Evolutionary conservation across 2,329 filamentous ascomycete species (phyloP), one percentile per base, ranked within the genome.

Genomic region (Metarhizium anisopliae): DNA sequence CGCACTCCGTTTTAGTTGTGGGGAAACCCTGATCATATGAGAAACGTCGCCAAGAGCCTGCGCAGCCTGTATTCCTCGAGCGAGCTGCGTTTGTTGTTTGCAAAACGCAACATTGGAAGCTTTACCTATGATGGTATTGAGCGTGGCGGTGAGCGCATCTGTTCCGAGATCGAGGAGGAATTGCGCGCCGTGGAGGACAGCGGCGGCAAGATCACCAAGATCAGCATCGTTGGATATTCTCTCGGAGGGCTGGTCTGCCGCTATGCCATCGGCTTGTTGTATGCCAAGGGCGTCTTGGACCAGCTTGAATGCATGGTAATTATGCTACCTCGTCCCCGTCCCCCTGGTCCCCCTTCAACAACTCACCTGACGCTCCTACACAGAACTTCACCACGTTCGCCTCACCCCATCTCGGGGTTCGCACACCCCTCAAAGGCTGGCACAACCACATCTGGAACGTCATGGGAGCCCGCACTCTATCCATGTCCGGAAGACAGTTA

Each of bases 361-460:
- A 43, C 14, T 32, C 18, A 11, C 18, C 52, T 54, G 30, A 36
- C 45, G 32, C 43, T 6, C 29, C 3, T 38, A 36, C 47, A 13
- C 11, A 87, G 81, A 96, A 95, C 76, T 96, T 97, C 71, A 90
- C 87, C 2, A 96, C 92, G 1, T 96, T 97, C 71, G 93, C 89
- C 5, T 86, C 88, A 36, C 93, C 89, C 29, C 89, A 92, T 70
- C 77, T 92, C 7, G 89, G 89, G n/a, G 87, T 88, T 1, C 78
- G 87, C 52, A 83, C 84, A 1, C 88, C 89, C 1, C 71, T 85
- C 47, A 82, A 80, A 50, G 87, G 87, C 16, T 80, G 80, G 72
- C 76, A 80, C 56, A 85, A 83, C 66, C 81, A 79, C 66, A 73
- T 87, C 56, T 96, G 77, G 84, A 97, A 97, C 67, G 81, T 87